These are phyloP conservation scores for Russula olivacea DNA, from an alignment of 768 basidiomycete species.

Conservation along the genomic window DNA sequence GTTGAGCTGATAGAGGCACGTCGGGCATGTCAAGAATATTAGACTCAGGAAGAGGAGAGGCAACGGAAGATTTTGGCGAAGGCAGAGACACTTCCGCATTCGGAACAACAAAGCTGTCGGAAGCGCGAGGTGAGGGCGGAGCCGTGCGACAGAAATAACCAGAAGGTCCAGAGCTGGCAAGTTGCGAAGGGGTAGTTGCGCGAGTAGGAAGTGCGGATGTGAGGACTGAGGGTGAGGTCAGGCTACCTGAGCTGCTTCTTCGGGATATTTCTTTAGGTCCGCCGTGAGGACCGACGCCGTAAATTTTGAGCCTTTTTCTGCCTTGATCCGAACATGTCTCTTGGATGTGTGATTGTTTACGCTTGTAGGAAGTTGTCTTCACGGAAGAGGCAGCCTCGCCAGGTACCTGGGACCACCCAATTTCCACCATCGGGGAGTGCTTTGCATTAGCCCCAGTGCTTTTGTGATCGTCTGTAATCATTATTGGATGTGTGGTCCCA, in stretches of 20 bases:
- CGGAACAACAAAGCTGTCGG: slow-evolving; percentile 13
- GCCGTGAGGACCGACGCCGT: slow-evolving; percentile 45
- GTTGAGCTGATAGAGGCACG: neutral
- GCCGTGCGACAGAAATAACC: slow-evolving; percentile 22
- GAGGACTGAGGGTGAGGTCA: slow-evolving; percentile 30
- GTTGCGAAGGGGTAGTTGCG: slow-evolving; percentile 31
- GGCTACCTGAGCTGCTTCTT: slow-evolving; percentile 31
- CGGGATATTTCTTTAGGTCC: slow-evolving; percentile 30
- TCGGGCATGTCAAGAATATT: slow-evolving; percentile 12
- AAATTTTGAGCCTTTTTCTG: slow-evolving; percentile 67
- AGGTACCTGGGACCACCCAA: slow-evolving; percentile 44
- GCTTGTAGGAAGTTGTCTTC: slow-evolving; percentile 33
- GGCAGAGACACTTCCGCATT: slow-evolving; percentile 13
- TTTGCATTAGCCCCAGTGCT: slow-evolving; percentile 43
- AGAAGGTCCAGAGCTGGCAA: slow-evolving; percentile 20
- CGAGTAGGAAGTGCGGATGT: slow-evolving; percentile 31
- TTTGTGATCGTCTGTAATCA: slow-evolving; percentile 99
- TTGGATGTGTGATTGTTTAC: slow-evolving; percentile 41
- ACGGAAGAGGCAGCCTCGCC: slow-evolving; percentile 10
- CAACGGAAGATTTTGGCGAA: slow-evolving; percentile 18
- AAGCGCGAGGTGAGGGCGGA: slow-evolving; percentile 21
- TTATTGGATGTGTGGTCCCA: slow-evolving; percentile 82
- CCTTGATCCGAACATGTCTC: slow-evolving; percentile 28
- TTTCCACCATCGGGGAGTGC: slow-evolving; percentile 27
- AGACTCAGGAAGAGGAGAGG: slow-evolving; percentile 12